Conservation (phyloP, 2,329 filamentous ascomycete species). For the Corinectria fuckeliana region DNA sequence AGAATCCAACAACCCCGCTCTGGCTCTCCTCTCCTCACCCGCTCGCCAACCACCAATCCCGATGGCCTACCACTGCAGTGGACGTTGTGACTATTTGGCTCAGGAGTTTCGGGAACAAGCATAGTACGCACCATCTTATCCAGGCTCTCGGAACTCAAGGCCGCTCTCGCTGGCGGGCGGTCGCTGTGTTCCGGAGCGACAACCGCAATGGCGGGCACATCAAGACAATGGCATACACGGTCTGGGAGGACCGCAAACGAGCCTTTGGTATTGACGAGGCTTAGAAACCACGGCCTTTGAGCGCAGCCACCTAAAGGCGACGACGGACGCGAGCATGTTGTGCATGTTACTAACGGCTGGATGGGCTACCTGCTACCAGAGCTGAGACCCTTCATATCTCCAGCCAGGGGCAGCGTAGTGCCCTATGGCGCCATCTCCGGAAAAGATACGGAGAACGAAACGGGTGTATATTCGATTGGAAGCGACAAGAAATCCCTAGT, state of each 20-base stretch:
- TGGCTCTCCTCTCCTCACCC: conserved; percentile 44
- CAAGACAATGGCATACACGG: conserved; percentile 25
- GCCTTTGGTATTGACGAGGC: conserved; percentile 35
- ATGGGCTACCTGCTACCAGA: conserved; percentile 33
- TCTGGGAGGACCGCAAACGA: conserved; percentile 14
- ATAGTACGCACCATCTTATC: conserved; percentile 26
- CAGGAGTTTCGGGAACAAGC: conserved; percentile 26
- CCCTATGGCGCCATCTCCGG: neutral
- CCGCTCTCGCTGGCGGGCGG: conserved; percentile 45
- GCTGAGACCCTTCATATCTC: conserved; percentile 18
- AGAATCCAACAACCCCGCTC: conserved; percentile 41
- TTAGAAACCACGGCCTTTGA: conserved; percentile 33
- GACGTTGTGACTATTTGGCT: conserved; percentile 34
- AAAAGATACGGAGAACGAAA: neutral
- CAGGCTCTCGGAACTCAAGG: conserved; percentile 27
- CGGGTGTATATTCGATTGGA: neutral
- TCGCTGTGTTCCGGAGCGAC: conserved; percentile 45
- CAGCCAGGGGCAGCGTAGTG: conserved; percentile 13
- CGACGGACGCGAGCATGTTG: conserved; percentile 30
- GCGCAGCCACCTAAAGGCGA: conserved; percentile 28
- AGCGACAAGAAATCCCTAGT: conserved; percentile 15
- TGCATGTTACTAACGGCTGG: conserved; percentile 39
- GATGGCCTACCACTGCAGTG: conserved; percentile 11
- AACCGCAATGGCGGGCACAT: conserved; percentile 47
- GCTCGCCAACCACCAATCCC: conserved; percentile 38